A percentile compares a stretch with the other conserved stretches of the same genome.
Evolutionary conservation across 176 grass and related monocot species (phyloP).

Genomic region (Rhynchospora breviuscula): DNA sequence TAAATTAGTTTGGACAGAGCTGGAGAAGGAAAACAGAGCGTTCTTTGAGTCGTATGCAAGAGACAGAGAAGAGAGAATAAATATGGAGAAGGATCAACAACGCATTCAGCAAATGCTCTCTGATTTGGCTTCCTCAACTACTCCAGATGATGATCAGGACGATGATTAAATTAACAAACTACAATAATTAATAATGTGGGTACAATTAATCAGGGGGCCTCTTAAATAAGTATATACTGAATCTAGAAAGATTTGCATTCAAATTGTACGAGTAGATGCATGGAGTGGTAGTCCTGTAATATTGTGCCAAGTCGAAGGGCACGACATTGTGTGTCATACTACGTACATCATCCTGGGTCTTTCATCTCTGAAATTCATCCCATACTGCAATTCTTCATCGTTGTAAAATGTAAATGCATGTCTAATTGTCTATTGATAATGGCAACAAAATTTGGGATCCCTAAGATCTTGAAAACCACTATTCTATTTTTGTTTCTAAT

Average conservation of each 20-base stretch:
- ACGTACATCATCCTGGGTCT: background rate
- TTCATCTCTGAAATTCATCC: background rate
- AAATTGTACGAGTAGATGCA: background rate
- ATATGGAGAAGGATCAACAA: conserved; percentile 5
- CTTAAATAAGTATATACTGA: background rate
- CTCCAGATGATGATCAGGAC: conserved; percentile 2
- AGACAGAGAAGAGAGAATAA: conserved; percentile 19
- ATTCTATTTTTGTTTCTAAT: background rate
- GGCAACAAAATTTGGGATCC: background rate
- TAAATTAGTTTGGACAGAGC: conserved; percentile 21
- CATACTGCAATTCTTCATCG: background rate
- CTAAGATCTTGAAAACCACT: background rate
- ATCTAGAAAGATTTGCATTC: background rate
- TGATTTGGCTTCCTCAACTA: conserved; percentile 12
- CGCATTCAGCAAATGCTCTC: conserved; percentile 22
- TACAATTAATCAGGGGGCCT: too few relatives aligned
- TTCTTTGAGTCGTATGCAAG: conserved; percentile 26
- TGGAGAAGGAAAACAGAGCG: conserved; percentile 28
- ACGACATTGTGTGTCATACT: background rate
- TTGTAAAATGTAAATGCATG: background rate
- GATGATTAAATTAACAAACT: background rate
- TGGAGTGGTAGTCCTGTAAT: background rate
- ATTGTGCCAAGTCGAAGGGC: background rate
- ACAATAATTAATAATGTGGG: too few relatives aligned
- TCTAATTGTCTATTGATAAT: background rate